A percentile compares a stretch with the other conserved stretches of the same genome.
Evolutionary conservation across 2,329 filamentous ascomycete species (phyloP).

Genomic region (Cladosporium phlei): DNA sequence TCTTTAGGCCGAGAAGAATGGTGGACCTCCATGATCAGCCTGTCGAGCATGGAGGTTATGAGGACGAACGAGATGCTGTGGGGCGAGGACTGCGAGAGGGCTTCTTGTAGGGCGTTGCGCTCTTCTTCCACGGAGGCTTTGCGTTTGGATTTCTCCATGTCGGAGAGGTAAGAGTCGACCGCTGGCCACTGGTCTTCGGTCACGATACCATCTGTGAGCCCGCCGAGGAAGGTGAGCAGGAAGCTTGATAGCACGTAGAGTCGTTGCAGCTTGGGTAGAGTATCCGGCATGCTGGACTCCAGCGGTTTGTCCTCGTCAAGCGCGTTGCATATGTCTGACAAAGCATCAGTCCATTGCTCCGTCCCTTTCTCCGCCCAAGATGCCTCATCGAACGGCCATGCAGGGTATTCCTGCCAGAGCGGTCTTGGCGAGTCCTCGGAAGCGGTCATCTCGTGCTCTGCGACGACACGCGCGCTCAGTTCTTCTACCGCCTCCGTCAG

Average conservation of each 20-base stretch:
- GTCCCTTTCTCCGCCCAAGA: slow-evolving; percentile 42
- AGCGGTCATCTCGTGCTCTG: slow-evolving; percentile 58
- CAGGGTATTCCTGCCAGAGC: slow-evolving; percentile 51
- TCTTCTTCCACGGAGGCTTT: slow-evolving; percentile 50
- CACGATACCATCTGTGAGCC: slow-evolving; percentile 74
- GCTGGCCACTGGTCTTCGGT: slow-evolving; percentile 64
- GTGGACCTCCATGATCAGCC: slow-evolving; percentile 53
- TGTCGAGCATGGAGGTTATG: slow-evolving; percentile 68
- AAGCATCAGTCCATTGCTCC: slow-evolving; percentile 39
- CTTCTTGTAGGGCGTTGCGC: slow-evolving; percentile 64
- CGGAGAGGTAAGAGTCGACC: slow-evolving; percentile 56
- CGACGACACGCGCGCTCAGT: slow-evolving; percentile 53
- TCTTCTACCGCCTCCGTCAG: slow-evolving; percentile 75
- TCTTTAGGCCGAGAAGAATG: slow-evolving; percentile 18
- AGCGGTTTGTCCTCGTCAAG: slow-evolving; percentile 68
- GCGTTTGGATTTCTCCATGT: slow-evolving; percentile 44
- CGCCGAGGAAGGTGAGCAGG: slow-evolving; percentile 68
- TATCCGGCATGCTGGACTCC: slow-evolving; percentile 56
- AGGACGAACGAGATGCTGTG: slow-evolving; percentile 90
- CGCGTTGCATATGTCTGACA: slow-evolving; percentile 53
- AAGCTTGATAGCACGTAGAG: slow-evolving; percentile 70
- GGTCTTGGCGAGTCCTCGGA: slow-evolving; percentile 25
- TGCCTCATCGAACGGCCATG: slow-evolving; percentile 57
- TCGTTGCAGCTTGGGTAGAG: slow-evolving; percentile 61
- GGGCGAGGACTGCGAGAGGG: slow-evolving; percentile 64